Evolutionary conservation across 352 stramenopile genomes (phyloP).

Genomic region (Pythium periplocum): DNA sequence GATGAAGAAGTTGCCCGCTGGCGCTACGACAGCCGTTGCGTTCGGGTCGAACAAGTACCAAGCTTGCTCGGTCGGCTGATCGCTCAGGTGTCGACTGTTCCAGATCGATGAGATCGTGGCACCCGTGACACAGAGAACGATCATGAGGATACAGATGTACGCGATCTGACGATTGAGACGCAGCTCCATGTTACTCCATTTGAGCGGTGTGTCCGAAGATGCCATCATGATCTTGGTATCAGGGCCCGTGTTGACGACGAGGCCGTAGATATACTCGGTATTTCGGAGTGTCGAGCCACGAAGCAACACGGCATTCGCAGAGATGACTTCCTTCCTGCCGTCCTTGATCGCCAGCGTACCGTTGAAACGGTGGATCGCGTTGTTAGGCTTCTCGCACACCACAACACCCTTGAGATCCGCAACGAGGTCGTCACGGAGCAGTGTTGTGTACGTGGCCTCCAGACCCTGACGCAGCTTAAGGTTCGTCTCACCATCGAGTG

Average conservation of each 20-base stretch:
- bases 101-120: slow-evolving; percentile 59
- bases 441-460: slow-evolving; percentile 63
- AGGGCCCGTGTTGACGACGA: slow-evolving; percentile 89
- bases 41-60: slow-evolving; percentile 71
- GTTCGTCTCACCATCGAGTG: slow-evolving; percentile 92
- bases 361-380: slow-evolving; percentile 88
- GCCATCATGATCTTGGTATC: slow-evolving; percentile 91
- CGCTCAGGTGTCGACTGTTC: slow-evolving; percentile 59
- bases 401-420: slow-evolving; percentile 51
- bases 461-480: slow-evolving; percentile 87
- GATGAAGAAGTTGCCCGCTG: slow-evolving; percentile 81
- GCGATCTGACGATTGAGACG: slow-evolving; percentile 77
- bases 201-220: slow-evolving; percentile 67
- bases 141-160: slow-evolving; percentile 82
- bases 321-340: slow-evolving; percentile 67
- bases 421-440: slow-evolving; percentile 47
- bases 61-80: slow-evolving; percentile 23
- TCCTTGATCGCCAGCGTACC: slow-evolving; percentile 70
- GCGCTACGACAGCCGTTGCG: slow-evolving; percentile 41
- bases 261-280: slow-evolving; percentile 88
- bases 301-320: slow-evolving; percentile 77
- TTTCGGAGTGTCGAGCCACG: slow-evolving; percentile 87
- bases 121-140: slow-evolving; percentile 66
- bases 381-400: slow-evolving; percentile 85
- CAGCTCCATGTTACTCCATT: slow-evolving; percentile 87